Evolutionary conservation across 1,139 yeast species (phyloP), one percentile per base, ranked within the genome.

Genomic region (Hemisphaericaspora xylanilytica): DNA sequence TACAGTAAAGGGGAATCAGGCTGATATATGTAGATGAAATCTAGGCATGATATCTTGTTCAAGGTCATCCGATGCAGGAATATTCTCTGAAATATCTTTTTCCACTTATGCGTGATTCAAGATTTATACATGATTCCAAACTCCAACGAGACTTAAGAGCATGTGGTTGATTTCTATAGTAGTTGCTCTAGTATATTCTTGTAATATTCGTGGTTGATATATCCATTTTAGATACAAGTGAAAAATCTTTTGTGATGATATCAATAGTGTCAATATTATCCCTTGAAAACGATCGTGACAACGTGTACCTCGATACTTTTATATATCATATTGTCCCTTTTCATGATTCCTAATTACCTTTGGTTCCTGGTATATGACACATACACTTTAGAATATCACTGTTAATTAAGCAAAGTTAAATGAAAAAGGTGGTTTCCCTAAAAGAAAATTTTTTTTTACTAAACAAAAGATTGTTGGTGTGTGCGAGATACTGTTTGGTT

Each of bases 381-480:
- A 45, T 45, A 45, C 49, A 38, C 41, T 45, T 42, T 40, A 39
- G 44, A 35, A 25, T 44, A 44, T 45, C 49, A 44, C 49, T 44
- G 46, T 38, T 40, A 39, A 38, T 35, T 40, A 34, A 36, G 36
- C 38, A 40, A n/a, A 45, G 36, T 40, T 39, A 39, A 40, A 40
- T 33, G 36, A 30, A 36, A 42, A 32, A 37, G 32, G 32, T 35
- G 24, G 32, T 38, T 39, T 35, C 13, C 33, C 21, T n/a, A 39
- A 31, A 33, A 36, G 44, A 43, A 43, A 43, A 41, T 35, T 45
- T 45, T 45, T 45, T 45, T 45, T 45, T 43, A 25, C 25, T 35
- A 15, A 28, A 16, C 21, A 16, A 28, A 20, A 9, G 26, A 22
- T 25, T 25, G 28, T 25, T 25, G 18, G 15, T 29, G 8, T 18